Conservation (phyloP, 75 land plant genomes). For the Picea glauca region DNA sequence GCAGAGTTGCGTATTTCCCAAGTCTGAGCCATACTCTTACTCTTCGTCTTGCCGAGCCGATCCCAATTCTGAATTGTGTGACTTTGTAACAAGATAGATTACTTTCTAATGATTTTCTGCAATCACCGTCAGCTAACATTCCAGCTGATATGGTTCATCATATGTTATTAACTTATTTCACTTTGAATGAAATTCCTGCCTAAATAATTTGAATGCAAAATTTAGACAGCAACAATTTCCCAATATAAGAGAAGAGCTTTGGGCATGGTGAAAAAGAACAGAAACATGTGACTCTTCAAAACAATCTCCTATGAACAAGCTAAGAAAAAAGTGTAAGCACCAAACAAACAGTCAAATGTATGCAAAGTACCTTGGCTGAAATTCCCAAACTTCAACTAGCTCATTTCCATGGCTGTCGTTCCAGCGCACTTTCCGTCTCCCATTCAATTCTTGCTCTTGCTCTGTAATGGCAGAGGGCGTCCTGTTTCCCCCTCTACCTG, state of each 20-base stretch:
- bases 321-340: not conserved
- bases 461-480: not conserved
- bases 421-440: constrained; percentile 8
- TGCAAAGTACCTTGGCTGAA: constrained; percentile 11
- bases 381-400: constrained; percentile 6
- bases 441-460: not conserved
- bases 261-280: not conserved
- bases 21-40: no score
- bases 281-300: not conserved
- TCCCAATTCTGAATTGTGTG: no score
- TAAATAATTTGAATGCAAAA: not conserved
- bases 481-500: not conserved
- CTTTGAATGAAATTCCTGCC: not conserved
- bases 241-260: not conserved
- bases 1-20: no score
- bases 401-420: not conserved
- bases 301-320: not conserved
- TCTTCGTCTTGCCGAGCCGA: no score
- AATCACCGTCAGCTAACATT: not conserved
- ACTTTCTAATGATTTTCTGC: not conserved
- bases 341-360: not conserved
- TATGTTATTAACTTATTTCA: not conserved
- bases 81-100: not conserved
- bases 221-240: not conserved
- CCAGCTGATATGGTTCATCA: not conserved